Base-by-base conservation (phyloP, 2,329 filamentous ascomycete genomes). In the Ramularia collo-cygni region DNA sequence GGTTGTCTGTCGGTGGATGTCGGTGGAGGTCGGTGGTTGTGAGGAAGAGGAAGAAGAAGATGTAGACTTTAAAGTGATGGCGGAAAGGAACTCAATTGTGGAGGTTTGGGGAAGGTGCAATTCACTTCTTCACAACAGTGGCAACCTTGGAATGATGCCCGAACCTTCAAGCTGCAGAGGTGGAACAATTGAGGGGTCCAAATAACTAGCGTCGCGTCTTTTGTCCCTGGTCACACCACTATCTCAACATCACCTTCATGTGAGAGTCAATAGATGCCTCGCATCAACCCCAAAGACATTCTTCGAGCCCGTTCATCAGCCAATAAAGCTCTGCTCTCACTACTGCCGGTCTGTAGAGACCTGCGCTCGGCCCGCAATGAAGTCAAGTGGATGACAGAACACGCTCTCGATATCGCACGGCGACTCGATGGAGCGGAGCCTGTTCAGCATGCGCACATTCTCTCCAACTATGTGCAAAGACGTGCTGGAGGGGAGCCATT, bases 311-410 rank as follows among this genome's bases (percentile, higher is more conserved):
- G 44, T 15, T 24, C 21, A 24, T 38, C 44, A n/a, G 49, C 48
- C 28, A 43, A 51, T 40, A 43, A 43, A 17, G 63, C 79, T 35
- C 68, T 84, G 4, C 69, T 76, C 6, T 59, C 69, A 2, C 71
- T 90, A 4, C 71, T 90, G 1, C 76, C 72, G 10, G 72, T 71
- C 7, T 84, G 81, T 50, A 72, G 80, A 44, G 73, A 77, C 52
- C 56, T 87, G 2, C 57, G 61, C n/a, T 77, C 79, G 3, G 79
- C 83, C 4, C 67, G 68, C 38, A 79, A 77, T 55, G 84, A 90
- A 66, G 67, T 88, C 37, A 74, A 81, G 54, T 90, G 84, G 85
- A 74, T 90, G 37, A 69, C 67, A 36, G 72, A 82, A 47, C 75
- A 85, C 47, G 61, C 68, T 26, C 52, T 56, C 36, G 49, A 52